phyloP scores from a whole-genome alignment of 768 basidiomycete genomes.

The Russula dissimulans region DNA sequence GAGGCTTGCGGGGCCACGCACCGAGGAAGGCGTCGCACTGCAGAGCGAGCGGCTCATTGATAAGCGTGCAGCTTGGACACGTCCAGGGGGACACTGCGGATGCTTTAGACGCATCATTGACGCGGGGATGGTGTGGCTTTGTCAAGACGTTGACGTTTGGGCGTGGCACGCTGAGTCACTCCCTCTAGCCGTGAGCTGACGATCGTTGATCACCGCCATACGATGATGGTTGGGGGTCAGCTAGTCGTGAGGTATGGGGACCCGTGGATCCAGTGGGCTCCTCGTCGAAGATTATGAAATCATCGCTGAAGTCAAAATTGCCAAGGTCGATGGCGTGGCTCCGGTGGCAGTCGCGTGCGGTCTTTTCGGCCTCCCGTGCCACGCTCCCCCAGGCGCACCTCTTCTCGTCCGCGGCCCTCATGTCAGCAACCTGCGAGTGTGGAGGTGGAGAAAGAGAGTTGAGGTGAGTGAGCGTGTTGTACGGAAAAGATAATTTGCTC shows the following conservation, averaged over 20 bases:
- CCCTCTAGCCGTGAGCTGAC: not conserved
- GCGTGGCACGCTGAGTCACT: not conserved
- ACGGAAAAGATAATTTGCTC: no score
- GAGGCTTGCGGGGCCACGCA: slow-evolving; percentile 21
- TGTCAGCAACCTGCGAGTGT: slow-evolving; percentile 68
- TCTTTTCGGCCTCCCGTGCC: slow-evolving; percentile 59
- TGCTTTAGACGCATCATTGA: slow-evolving; percentile 7
- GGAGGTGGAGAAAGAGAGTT: no score
- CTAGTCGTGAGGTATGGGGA: slow-evolving; percentile 23
- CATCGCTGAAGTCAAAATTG: slow-evolving; percentile 23
- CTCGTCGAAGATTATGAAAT: slow-evolving; percentile 26
- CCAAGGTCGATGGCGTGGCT: slow-evolving; percentile 45
- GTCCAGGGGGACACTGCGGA: slow-evolving; percentile 33
- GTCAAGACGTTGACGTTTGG: not conserved
- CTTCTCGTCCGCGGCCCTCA: slow-evolving; percentile 63
- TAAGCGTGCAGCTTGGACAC: slow-evolving; percentile 53
- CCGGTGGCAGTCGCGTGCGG: slow-evolving; percentile 54
- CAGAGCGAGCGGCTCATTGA: slow-evolving; percentile 38
- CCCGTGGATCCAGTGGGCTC: not conserved
- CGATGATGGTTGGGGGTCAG: slow-evolving; percentile 8
- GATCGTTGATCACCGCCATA: not conserved
- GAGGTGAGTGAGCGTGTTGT: no score
- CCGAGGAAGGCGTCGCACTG: slow-evolving; percentile 54
- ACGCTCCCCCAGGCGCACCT: slow-evolving; percentile 55
- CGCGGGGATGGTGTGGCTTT: slow-evolving; percentile 11